These are phyloP conservation scores for Aspergillus clavatus DNA, from an alignment of 2,329 filamentous ascomycete genomes.

Conservation along the genomic window DNA sequence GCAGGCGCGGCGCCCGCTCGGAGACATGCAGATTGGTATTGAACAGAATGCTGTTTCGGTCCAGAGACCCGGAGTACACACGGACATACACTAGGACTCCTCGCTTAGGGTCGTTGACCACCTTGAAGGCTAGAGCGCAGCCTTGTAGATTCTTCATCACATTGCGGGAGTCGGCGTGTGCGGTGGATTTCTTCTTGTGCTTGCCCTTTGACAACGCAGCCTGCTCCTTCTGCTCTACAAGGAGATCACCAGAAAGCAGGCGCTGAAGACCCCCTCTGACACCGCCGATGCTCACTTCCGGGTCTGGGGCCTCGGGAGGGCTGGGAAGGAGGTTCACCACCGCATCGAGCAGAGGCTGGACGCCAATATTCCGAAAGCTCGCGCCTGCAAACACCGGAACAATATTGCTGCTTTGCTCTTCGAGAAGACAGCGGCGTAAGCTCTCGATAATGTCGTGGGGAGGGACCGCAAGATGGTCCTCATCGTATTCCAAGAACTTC, in stretches of 20 bases:
- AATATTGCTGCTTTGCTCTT: constrained; percentile 59
- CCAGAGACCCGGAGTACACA: constrained; percentile 79
- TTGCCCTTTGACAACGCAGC: constrained; percentile 34
- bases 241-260: constrained; percentile 45
- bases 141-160: constrained; percentile 59
- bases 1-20: constrained; percentile 72
- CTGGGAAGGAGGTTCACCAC: constrained; percentile 82
- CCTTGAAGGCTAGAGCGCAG: constrained; percentile 80
- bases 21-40: constrained; percentile 79
- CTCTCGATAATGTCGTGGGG: constrained; percentile 64
- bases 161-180: constrained; percentile 44
- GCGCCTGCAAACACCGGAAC: constrained; percentile 88
- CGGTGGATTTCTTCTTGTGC: constrained; percentile 39
- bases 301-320: constrained; percentile 72
- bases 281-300: constrained; percentile 65
- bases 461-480: constrained; percentile 65
- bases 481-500: constrained; percentile 71
- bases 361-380: constrained; percentile 89
- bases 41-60: constrained; percentile 70
- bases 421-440: constrained; percentile 65
- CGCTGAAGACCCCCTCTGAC: constrained; percentile 51
- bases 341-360: constrained; percentile 85
- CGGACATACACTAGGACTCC: constrained; percentile 88
- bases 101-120: constrained; percentile 78
- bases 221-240: constrained; percentile 33